Evolutionary conservation across 2,329 filamentous ascomycete genomes (phyloP), one percentile per base, ranked within the genome.

Genomic region (Fusarium camptoceras): DNA sequence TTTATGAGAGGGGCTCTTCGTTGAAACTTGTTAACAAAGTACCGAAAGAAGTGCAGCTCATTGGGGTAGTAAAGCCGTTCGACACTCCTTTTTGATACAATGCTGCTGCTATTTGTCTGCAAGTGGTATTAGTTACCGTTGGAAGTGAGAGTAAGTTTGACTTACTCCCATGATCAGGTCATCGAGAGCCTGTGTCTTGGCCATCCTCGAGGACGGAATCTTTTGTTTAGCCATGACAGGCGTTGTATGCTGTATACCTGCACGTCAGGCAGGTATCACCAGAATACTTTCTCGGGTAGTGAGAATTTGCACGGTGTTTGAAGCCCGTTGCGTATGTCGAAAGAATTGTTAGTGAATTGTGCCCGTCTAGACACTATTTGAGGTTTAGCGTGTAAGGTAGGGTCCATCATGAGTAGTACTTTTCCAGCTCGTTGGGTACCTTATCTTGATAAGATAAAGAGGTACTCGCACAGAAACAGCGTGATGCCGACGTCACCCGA

Each of bases 21-120:
- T 79, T 94, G 90, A 72, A 92, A 92, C 78, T 94, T 97, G 72
- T 88, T 90, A 34, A 97, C 93, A 79, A 98, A 98, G 76, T 93
- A 91, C 48, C 92, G 91, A 73, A 96, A 95, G 82, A 93, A 97
- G 78, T 97, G 92, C 28, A 92, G 88, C 75, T 97, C 89, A 66
- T 88, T 75, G 18, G 91, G 86, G 76, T 92, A 91, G 79, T 98
- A 98, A 16, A 97, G 83, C 73, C 91, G 91, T 77, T 97, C 94
- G n/a, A 98, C 94, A 74, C 94, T 96, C 72, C 94, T 86, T 78
- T 98, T 98, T 16, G 94, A 97, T 18, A 94, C 91, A 72, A 97
- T 97, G 76, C 93, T 97, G 80, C 92, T 95, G 77, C 90, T 94
- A 78, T 97, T 97, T 61, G 94, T 98, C 88, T 92, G 49, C 14